Percentiles rank a stretch among this genome's conserved stretches.
Evolutionary conservation across 495 filamentous ascomycete genomes (phyloP).

Genomic region (Lasiosphaeria hispida): DNA sequence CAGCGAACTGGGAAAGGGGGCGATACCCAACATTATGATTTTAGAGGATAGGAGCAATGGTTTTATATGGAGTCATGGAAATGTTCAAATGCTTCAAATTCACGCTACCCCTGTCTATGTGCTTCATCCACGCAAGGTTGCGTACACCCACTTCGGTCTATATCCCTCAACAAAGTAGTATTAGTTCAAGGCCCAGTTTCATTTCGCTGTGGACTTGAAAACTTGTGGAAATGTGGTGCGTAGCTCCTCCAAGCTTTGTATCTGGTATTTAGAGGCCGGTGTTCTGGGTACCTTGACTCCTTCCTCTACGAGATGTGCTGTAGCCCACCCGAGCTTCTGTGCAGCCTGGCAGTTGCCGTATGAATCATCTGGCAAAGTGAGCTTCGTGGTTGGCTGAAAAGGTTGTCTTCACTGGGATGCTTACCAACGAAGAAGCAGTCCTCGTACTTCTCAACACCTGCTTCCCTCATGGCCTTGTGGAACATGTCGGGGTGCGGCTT

Average conservation of each 20-base stretch:
- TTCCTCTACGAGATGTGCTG: conserved; percentile 78
- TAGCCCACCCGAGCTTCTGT: conserved; percentile 73
- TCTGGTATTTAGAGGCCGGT: conserved; percentile 64
- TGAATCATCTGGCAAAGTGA: conserved; percentile 66
- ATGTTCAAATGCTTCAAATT: too few species aligned
- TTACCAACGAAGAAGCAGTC: conserved; percentile 85
- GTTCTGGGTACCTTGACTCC: conserved; percentile 55
- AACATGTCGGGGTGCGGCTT: conserved; percentile 86
- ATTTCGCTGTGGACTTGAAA: conserved; percentile 52
- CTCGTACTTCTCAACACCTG: conserved; percentile 53
- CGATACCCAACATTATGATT: not conserved
- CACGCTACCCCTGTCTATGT: too few species aligned
- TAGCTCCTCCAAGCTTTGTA: conserved; percentile 70
- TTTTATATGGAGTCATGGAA: too few species aligned
- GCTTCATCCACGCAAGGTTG: not conserved
- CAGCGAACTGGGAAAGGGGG: not conserved
- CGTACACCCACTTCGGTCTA: not conserved
- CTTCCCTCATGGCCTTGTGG: conserved; percentile 71
- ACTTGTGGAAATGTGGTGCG: conserved; percentile 70
- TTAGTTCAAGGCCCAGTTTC: not conserved
- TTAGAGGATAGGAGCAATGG: too few species aligned
- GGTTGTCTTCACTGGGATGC: conserved; percentile 22
- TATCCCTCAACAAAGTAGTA: not conserved
- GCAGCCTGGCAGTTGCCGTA: conserved; percentile 69
- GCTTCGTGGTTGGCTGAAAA: conserved; percentile 14